These are phyloP conservation scores for Mycena latifolia DNA, from an alignment of 768 basidiomycete genomes.

Conservation along the genomic window DNA sequence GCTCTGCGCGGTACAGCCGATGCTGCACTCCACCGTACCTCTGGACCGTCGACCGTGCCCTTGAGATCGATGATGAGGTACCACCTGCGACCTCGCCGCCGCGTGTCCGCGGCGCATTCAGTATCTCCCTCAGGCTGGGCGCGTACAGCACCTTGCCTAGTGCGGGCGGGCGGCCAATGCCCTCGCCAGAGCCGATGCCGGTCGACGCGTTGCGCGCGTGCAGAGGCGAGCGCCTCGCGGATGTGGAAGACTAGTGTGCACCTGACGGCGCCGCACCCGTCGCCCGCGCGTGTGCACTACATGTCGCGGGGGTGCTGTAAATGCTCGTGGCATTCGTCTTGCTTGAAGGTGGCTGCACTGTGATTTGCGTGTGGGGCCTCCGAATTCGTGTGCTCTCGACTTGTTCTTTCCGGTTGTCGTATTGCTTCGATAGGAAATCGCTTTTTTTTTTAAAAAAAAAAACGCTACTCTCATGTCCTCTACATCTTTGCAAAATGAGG, in stretches of 20 bases:
- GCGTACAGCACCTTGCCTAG: too few relatives aligned
- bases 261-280: slow-evolving; percentile 49
- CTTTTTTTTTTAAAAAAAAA: too few relatives aligned
- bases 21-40: slow-evolving; percentile 87
- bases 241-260: slow-evolving; percentile 64
- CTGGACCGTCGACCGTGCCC: slow-evolving; percentile 80
- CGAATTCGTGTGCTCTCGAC: too few relatives aligned
- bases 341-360: slow-evolving; percentile 76
- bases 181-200: slow-evolving; percentile 36
- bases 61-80: slow-evolving; percentile 73
- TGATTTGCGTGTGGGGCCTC: too few relatives aligned
- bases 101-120: slow-evolving; percentile 63
- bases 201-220: slow-evolving; percentile 59
- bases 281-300: slow-evolving; percentile 76
- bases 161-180: too few relatives aligned
- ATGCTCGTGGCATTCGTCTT: slow-evolving; percentile 84
- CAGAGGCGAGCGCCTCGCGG: slow-evolving; percentile 73
- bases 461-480: too few relatives aligned
- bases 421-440: too few relatives aligned
- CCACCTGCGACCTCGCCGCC: slow-evolving; percentile 31
- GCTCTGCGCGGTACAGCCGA: slow-evolving; percentile 78
- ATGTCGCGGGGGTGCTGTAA: slow-evolving; percentile 74
- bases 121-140: too few relatives aligned
- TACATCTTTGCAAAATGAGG: too few relatives aligned
- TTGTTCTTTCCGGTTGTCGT: too few relatives aligned